Evolutionary conservation across 352 stramenopile genomes (phyloP).

Genomic region (Pythium coloratum): DNA sequence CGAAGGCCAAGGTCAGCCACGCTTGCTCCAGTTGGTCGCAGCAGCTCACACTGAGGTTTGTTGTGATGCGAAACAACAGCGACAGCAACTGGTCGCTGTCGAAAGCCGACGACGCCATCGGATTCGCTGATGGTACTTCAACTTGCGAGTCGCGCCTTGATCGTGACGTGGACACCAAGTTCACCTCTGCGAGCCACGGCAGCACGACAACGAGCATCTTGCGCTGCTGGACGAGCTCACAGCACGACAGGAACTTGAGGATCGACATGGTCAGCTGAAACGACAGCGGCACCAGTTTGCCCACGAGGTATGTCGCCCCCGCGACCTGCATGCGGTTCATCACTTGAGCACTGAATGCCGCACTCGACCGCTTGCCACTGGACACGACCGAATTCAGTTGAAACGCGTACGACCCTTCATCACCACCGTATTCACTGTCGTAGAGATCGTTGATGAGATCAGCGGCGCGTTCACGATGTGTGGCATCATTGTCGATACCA

Average conservation of each 20-base stretch:
- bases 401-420: not conserved
- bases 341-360: conserved; percentile 25
- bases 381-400: conserved; percentile 20
- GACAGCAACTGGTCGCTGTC: conserved; percentile 34
- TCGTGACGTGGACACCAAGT: conserved; percentile 6
- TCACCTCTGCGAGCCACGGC: conserved; percentile 56
- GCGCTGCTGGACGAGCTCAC: conserved; percentile 38
- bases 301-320: conserved; percentile 35
- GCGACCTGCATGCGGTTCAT: conserved; percentile 36
- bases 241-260: conserved; percentile 40
- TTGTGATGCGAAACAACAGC: conserved; percentile 58
- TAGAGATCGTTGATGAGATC: conserved; percentile 4
- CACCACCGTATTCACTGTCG: not conserved
- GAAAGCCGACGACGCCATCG: conserved; percentile 10
- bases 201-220: conserved; percentile 56
- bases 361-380: conserved; percentile 21
- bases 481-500: conserved; percentile 38
- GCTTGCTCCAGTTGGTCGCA: conserved; percentile 59
- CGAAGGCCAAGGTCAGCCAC: conserved; percentile 64
- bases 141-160: conserved; percentile 5
- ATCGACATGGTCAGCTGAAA: conserved; percentile 42
- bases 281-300: conserved; percentile 32
- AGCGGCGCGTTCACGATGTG: conserved; percentile 18
- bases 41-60: conserved; percentile 37
- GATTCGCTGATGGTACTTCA: not conserved